phyloP scores from a whole-genome alignment of 192 early-diverging fungal genomes.

The Coemansia sp. region DNA sequence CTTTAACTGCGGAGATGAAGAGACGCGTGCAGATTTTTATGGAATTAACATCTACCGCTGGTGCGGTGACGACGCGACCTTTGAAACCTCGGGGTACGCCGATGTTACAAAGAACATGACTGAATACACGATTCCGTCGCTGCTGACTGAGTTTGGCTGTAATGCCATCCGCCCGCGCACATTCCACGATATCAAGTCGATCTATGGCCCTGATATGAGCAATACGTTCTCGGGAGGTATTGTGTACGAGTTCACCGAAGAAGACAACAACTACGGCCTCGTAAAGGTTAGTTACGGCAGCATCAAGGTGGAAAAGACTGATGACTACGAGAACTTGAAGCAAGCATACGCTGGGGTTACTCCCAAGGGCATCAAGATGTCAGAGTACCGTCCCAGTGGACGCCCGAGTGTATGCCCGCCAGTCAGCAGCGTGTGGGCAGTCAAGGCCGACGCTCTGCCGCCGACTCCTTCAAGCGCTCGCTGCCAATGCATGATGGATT shows the following conservation, averaged over 20 bases:
- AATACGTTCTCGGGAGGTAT: conserved; percentile 66
- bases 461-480: conserved; percentile 61
- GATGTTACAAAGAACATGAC: conserved; percentile 64
- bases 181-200: conserved; percentile 64
- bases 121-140: conserved; percentile 62
- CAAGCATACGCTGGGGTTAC: conserved; percentile 41
- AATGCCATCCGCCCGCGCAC: conserved; percentile 63
- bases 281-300: conserved; percentile 56
- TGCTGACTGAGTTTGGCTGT: conserved; percentile 76
- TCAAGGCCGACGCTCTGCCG: conserved; percentile 53
- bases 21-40: conserved; percentile 66
- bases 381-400: conserved; percentile 43
- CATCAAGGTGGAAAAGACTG: conserved; percentile 43
- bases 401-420: conserved; percentile 56
- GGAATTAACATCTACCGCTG: conserved; percentile 74
- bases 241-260: conserved; percentile 72
- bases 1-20: conserved; percentile 66
- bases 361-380: conserved; percentile 60
- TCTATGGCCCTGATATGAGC: conserved; percentile 69
- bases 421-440: conserved; percentile 53
- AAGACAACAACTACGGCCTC: conserved; percentile 70
- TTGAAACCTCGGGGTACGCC: conserved; percentile 65
- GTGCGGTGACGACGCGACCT: conserved; percentile 61
- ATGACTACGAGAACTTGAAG: conserved; percentile 62
- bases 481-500: conserved; percentile 66